Conservation (phyloP, 1,139 yeast genomes). For the Geotrichum klebahnii region DNA sequence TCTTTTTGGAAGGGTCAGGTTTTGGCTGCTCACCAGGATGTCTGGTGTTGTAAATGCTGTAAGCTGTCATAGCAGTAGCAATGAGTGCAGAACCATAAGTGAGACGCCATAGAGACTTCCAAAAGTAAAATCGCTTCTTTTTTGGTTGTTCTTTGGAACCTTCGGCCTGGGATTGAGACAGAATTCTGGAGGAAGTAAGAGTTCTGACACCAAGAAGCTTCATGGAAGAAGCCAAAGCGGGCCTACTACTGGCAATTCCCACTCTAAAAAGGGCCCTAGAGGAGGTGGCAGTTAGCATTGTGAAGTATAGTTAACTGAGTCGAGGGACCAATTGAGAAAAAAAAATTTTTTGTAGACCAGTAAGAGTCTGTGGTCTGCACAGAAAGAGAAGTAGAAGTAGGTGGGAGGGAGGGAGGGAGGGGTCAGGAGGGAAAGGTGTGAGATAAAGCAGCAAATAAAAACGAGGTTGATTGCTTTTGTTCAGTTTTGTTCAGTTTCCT, state of each 20-base stretch:
- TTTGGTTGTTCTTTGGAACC: constrained; percentile 3
- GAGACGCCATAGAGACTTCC: constrained; percentile 36
- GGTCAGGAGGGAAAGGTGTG: no score
- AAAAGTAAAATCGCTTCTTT: constrained; percentile 24
- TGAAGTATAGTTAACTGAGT: neutral
- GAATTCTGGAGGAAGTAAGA: constrained; percentile 4
- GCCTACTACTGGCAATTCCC: neutral
- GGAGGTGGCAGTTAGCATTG: constrained; percentile 1
- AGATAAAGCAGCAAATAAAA: no score
- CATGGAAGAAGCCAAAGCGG: no score
- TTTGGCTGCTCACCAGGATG: constrained; percentile 40
- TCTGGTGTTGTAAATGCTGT: constrained; percentile 37
- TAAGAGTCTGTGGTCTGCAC: no score
- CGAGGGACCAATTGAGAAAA: neutral
- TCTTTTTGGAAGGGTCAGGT: constrained; percentile 64
- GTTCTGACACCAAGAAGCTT: neutral
- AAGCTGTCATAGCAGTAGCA: constrained; percentile 37
- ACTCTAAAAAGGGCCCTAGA: neutral
- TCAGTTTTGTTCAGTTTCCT: no score
- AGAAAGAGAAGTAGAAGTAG: no score
- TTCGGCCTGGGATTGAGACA: neutral
- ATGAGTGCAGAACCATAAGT: constrained; percentile 35
- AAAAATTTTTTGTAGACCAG: no score
- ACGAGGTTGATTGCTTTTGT: no score
- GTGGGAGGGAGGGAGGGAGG: no score